These are phyloP conservation scores for Fusarium agapanthi DNA, from an alignment of 2,329 filamentous ascomycete genomes.

Conservation along the genomic window DNA sequence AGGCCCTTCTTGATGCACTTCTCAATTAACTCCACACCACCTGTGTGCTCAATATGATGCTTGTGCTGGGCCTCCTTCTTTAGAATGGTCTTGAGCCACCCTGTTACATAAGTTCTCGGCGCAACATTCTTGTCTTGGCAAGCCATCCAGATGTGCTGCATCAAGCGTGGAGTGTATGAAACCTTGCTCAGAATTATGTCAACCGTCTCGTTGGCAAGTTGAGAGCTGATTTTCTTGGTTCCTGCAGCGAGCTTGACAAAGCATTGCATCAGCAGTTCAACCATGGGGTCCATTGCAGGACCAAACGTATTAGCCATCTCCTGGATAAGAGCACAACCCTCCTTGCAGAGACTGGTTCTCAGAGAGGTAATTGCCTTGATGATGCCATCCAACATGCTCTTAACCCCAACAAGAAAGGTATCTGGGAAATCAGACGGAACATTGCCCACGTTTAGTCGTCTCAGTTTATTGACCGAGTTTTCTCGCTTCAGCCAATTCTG, in stretches of 20 bases:
- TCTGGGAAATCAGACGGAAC: conserved; percentile 79
- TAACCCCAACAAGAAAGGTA: conserved; percentile 75
- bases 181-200: conserved; percentile 81
- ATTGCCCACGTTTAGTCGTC: conserved; percentile 84
- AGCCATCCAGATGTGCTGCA: conserved; percentile 86
- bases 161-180: conserved; percentile 80
- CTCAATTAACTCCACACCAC: conserved; percentile 83
- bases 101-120: conserved; percentile 78
- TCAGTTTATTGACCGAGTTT: conserved; percentile 78
- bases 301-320: conserved; percentile 82
- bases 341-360: conserved; percentile 88
- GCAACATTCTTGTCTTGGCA: conserved; percentile 94
- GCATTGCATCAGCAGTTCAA: conserved; percentile 87
- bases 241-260: conserved; percentile 89
- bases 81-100: conserved; percentile 86
- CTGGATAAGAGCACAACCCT: conserved; percentile 84
- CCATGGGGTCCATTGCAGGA: conserved; percentile 83
- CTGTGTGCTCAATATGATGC: conserved; percentile 82
- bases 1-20: conserved; percentile 91
- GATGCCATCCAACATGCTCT: conserved; percentile 83
- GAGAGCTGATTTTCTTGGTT: conserved; percentile 91
- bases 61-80: conserved; percentile 82
- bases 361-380: conserved; percentile 85
- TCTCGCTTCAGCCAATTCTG: conserved; percentile 91
- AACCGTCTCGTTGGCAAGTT: conserved; percentile 83